Percentiles rank a stretch among this genome's conserved stretches.
Evolutionary conservation across 2,329 filamentous ascomycete genomes (phyloP).

Genomic region (Fusarium pseudoanthophilum): DNA sequence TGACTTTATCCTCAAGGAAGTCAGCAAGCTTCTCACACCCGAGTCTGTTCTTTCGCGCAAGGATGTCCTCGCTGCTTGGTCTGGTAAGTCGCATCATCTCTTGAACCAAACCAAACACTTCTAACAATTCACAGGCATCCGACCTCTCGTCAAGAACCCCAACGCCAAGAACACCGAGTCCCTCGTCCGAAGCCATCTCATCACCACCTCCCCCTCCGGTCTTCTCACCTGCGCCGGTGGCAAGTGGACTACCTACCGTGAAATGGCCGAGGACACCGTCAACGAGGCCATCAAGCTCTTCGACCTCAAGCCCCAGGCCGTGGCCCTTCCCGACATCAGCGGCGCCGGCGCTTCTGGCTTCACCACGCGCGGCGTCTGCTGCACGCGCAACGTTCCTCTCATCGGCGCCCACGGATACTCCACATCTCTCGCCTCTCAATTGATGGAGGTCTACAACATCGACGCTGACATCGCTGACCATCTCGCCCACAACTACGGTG

Average conservation of each 20-base stretch:
- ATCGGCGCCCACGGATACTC: conserved; percentile 79
- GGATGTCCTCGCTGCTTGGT: conserved; percentile 85
- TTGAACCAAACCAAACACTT: fast-evolving
- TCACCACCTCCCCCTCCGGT: conserved; percentile 78
- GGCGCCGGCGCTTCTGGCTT: conserved; percentile 63
- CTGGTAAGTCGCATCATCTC: conserved; percentile 60
- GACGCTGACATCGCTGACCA: conserved; percentile 55
- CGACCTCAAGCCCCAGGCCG: conserved; percentile 62
- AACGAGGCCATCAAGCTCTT: conserved; percentile 80
- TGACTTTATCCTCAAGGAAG: conserved; percentile 82
- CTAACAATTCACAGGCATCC: conserved; percentile 62
- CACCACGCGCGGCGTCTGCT: conserved; percentile 75
- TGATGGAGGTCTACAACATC: conserved; percentile 52
- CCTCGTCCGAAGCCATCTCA: conserved; percentile 83
- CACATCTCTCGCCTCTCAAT: conserved; percentile 47
- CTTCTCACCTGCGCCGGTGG: conserved; percentile 84
- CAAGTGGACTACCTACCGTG: conserved; percentile 90
- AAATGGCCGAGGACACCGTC: conserved; percentile 88
- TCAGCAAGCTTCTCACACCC: conserved; percentile 79
- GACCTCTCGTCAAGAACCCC: conserved; percentile 82
- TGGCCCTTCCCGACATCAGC: conserved; percentile 71
- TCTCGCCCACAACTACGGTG: conserved; percentile 56
- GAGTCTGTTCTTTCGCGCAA: conserved; percentile 79
- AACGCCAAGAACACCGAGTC: conserved; percentile 85
- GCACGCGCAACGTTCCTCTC: conserved; percentile 78